Conservation (phyloP, 2,329 filamentous ascomycete species). For the Clarireedia hainanense region DNA sequence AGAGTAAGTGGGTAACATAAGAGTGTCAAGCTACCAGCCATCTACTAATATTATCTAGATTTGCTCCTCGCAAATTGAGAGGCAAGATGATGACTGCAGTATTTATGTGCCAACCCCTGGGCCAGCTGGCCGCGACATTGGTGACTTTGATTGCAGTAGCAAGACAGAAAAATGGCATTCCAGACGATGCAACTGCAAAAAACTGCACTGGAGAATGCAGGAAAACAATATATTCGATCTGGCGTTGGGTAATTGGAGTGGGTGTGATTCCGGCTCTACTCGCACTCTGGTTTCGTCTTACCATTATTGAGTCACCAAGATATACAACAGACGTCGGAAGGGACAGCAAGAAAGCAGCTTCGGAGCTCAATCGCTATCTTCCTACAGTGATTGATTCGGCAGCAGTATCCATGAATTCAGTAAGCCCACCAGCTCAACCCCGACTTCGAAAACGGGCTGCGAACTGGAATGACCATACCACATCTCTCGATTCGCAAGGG, state of each 20-base stretch:
- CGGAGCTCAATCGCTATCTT: slow-evolving; percentile 17
- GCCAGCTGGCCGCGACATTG: slow-evolving; percentile 62
- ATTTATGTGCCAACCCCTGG: slow-evolving; percentile 77
- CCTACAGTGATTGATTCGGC: slow-evolving; percentile 2
- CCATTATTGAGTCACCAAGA: slow-evolving; percentile 56
- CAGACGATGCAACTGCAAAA: not conserved
- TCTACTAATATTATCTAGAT: slow-evolving; percentile 36
- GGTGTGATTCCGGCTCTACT: slow-evolving; percentile 56
- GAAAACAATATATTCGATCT: slow-evolving; percentile 41
- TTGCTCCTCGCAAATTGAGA: slow-evolving; percentile 71
- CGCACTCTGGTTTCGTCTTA: slow-evolving; percentile 58
- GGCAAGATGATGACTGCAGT: slow-evolving; percentile 76
- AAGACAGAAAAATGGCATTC: not conserved
- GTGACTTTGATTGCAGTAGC: slow-evolving; percentile 37
- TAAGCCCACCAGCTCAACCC: not conserved
- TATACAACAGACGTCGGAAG: slow-evolving; percentile 2
- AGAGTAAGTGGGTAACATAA: slow-evolving; percentile 38
- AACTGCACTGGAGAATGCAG: not conserved
- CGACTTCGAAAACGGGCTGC: not conserved
- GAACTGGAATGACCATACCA: not conserved
- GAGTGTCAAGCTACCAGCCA: not conserved
- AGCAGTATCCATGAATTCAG: slow-evolving; percentile 5
- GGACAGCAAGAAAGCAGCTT: slow-evolving; percentile 18
- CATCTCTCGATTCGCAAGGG: not conserved
- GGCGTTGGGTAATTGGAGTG: slow-evolving; percentile 59